These are phyloP conservation scores for Fusarium guadeloupense DNA, from an alignment of 2,329 filamentous ascomycete species.

Conservation along the genomic window DNA sequence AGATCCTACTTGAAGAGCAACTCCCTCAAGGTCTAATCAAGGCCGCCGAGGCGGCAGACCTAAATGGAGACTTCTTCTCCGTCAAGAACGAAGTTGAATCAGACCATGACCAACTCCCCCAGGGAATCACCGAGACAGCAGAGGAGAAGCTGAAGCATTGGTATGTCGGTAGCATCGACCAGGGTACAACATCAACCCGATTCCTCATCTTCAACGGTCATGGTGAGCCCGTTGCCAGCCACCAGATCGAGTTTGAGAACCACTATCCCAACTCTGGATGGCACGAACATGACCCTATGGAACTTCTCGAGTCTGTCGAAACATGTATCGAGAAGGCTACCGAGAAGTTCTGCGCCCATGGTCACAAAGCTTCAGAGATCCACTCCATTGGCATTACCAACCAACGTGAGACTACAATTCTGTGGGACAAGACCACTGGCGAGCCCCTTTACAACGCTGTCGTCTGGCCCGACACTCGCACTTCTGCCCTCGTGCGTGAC, in stretches of 20 bases:
- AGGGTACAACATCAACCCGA: slow-evolving; percentile 87
- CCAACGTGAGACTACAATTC: slow-evolving; percentile 87
- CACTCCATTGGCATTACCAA: slow-evolving; percentile 87
- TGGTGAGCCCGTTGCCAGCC: slow-evolving; percentile 80
- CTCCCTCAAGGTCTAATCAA: slow-evolving; percentile 44
- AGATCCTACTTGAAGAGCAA: slow-evolving; percentile 31
- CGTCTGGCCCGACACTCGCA: slow-evolving; percentile 90
- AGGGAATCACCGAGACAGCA: slow-evolving; percentile 46
- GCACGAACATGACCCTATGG: slow-evolving; percentile 88
- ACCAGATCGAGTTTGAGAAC: slow-evolving; percentile 89
- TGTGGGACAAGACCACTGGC: slow-evolving; percentile 85
- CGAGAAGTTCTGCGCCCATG: slow-evolving; percentile 74
- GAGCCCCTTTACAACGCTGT: slow-evolving; percentile 85
- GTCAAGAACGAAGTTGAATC: slow-evolving; percentile 40
- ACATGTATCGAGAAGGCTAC: slow-evolving; percentile 82
- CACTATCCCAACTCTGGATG: slow-evolving; percentile 87
- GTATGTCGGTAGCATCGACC: slow-evolving; percentile 89
- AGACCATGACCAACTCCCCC: slow-evolving; percentile 41
- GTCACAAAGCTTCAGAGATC: slow-evolving; percentile 74
- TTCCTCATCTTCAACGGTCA: slow-evolving; percentile 89
- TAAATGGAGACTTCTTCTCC: slow-evolving; percentile 38
- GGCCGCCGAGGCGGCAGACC: slow-evolving; percentile 36
- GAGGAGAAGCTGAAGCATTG: slow-evolving; percentile 54
- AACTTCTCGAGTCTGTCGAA: slow-evolving; percentile 78
- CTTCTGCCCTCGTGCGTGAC: slow-evolving; percentile 75